Base-by-base conservation (phyloP, 306 rosid species). In the Lathyrus oleraceus region DNA sequence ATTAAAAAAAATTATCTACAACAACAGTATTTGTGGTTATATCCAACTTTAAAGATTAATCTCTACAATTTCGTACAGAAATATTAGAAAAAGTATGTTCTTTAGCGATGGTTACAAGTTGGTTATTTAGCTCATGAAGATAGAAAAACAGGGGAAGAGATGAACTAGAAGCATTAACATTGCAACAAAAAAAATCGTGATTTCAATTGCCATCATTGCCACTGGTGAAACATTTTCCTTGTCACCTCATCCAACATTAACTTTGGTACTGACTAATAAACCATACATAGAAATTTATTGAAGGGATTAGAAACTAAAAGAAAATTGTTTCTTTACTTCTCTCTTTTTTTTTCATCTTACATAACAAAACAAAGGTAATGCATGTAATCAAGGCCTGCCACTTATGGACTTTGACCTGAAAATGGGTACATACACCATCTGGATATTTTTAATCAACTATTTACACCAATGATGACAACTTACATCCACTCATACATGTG, bases 381-480 rank as follows among this genome's bases (percentile, higher is more conserved):
- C 90, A 87, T 54, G 75, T 79, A 72, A 81, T 76, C 85, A 75
- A 78, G 93, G 96, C 89, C 97, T 82, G 96, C 89, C 97, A 85
- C 87, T 76, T 61, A 69, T 62, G 83, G 88, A 85, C 96, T 91
- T 91, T 71, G 96, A 91, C 97, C 97, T 70, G 85, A 85, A 83
- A 79, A 84, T 53, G 83, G 91, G 81, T 79, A 59, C 93, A 84
- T 79, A 62, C 52, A 79, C 77, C 76, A 13, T 72, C 77, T 84
- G 87, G 79, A 66, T 78, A 76, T 87, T 84, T 64, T 85, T 79
- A 79, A 90, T 85, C 74, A 79, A 80, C 88, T 91, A 91, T 91
- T 84, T 91, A 91, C 96, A 88, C 73, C 56, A 89, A 45, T 70
- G 73, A 64, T 77, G 86, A 79, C 83, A 84, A 56, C 83, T 73